These are phyloP conservation scores for Castanea crenata DNA, from an alignment of 306 rosid species.

Conservation along the genomic window DNA sequence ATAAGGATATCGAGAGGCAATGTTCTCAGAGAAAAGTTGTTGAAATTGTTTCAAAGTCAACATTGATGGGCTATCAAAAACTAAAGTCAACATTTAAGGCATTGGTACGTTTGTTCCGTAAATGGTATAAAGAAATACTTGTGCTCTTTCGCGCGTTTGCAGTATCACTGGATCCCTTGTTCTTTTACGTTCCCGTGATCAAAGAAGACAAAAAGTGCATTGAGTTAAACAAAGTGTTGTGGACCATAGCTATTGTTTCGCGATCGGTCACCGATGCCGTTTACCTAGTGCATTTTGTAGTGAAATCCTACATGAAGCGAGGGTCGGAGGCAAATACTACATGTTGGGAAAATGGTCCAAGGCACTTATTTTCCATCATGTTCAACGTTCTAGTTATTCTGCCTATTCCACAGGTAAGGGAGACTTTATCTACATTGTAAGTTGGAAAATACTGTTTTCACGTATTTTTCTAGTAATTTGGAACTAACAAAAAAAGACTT, in stretches of 20 bases:
- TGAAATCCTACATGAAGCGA: slow-evolving; percentile 43
- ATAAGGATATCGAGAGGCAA: too few species aligned
- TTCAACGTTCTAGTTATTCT: slow-evolving; percentile 36
- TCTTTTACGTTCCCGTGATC: slow-evolving; percentile 52
- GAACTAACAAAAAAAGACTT: too few species aligned
- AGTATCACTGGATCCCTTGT: slow-evolving; percentile 52
- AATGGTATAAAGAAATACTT: slow-evolving; percentile 84
- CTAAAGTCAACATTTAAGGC: slow-evolving; percentile 55
- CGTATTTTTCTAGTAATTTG: not conserved
- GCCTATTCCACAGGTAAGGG: slow-evolving; percentile 76
- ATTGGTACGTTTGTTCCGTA: slow-evolving; percentile 65
- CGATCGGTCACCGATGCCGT: slow-evolving; percentile 83
- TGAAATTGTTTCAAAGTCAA: not conserved
- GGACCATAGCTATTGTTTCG: slow-evolving; percentile 65
- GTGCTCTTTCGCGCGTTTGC: slow-evolving; percentile 75
- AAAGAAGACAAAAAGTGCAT: slow-evolving; percentile 64
- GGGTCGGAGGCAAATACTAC: slow-evolving; percentile 63
- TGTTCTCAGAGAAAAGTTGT: too few species aligned
- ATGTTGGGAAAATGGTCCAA: slow-evolving; percentile 47
- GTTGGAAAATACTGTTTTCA: too few species aligned
- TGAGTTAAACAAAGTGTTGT: slow-evolving; percentile 58
- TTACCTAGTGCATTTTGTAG: slow-evolving; percentile 68
- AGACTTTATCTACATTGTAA: not conserved
- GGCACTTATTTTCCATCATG: slow-evolving; percentile 77
- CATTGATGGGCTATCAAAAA: slow-evolving; percentile 20